Conservation (phyloP, 2,329 filamentous ascomycete species). For the Mycosphaerella sp. region DNA sequence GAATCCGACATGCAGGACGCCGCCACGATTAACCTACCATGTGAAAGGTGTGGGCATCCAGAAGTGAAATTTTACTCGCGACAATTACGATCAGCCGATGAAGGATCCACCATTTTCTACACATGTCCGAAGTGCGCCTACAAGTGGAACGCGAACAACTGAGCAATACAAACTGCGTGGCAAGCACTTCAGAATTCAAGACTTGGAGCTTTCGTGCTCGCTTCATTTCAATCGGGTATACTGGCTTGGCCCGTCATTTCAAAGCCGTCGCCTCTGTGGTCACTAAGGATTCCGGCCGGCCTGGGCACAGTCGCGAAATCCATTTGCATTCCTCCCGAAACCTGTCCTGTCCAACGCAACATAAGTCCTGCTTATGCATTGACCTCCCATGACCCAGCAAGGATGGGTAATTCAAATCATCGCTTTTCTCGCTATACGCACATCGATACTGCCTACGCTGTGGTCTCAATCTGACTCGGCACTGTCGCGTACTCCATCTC, state of each 20-base stretch:
- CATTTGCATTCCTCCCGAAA: not conserved
- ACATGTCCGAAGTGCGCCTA: conserved; percentile 72
- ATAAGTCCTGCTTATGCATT: not conserved
- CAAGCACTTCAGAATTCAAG: not conserved
- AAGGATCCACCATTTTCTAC: conserved; percentile 90
- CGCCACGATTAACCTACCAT: conserved; percentile 58
- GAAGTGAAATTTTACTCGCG: conserved; percentile 80
- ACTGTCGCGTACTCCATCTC: conserved; percentile 89
- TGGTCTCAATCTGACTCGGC: conserved; percentile 41
- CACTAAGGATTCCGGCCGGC: not conserved
- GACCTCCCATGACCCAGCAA: too few species aligned
- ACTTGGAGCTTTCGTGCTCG: not conserved
- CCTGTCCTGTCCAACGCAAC: not conserved
- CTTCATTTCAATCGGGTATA: conserved; percentile 2
- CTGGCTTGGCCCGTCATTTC: not conserved
- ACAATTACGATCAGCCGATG: conserved; percentile 86
- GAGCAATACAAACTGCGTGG: conserved; percentile 24
- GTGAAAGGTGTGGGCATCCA: conserved; percentile 71
- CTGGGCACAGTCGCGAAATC: not conserved
- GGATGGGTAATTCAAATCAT: too few species aligned
- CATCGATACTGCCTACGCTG: conserved; percentile 12
- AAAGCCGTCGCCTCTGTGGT: not conserved
- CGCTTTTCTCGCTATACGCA: too few species aligned
- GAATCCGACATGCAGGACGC: conserved; percentile 62
- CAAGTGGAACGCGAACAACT: conserved; percentile 64